Base-by-base conservation (phyloP, 2,329 filamentous ascomycete species). In the Lecanicillium sp. region DNA sequence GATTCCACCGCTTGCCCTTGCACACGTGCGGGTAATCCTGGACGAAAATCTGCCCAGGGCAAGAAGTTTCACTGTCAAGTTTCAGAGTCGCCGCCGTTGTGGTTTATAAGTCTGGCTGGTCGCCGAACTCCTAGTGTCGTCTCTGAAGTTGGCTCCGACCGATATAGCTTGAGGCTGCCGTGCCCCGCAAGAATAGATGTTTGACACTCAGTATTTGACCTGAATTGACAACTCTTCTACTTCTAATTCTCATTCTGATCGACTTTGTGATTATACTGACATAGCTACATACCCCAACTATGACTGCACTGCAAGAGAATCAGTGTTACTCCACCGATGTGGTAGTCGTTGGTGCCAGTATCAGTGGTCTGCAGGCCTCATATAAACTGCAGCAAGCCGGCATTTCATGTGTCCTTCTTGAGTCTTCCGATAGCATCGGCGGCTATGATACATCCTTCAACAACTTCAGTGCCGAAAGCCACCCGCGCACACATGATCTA, bases 321-420 rank as follows among this genome's bases (percentile, higher is more conserved):
- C 30, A 38, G 20, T 19, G 43, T 24, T 38, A 33, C 29, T 56
- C 53, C 4, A 54, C 56, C 21, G 49, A 59, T 36, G 57, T 60
- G 24, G 52, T 60, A 20, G 51, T 61, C 35, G 52, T 61, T 24
- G 58, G 58, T 14, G 58, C 51, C 27, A 51, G 56, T 29, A 51
- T 58, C 35, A 55, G 56, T 38, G 59, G 59, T 29, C 54, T 61
- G 20, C 52, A 58, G 20, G 53, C 58, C 10, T 56, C 59, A 10
- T 41, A 46, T 44, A 45, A 54, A 7, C 43, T 59, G 3, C 57
- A 60, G 35, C 47, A 54, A 33, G 48, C 54, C 20, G 59, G 59
- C 2, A 15, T 55, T 10, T 55, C 53, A 11, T 60, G 56, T 47
- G 43, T 60, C 5, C 53, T 61, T 12, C 50, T 61, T 20, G 54